A percentile compares a stretch with the other conserved stretches of the same genome.
These are phyloP conservation scores for Sicyos baderoa DNA, from an alignment of 306 rosid genomes.

Conservation along the genomic window DNA sequence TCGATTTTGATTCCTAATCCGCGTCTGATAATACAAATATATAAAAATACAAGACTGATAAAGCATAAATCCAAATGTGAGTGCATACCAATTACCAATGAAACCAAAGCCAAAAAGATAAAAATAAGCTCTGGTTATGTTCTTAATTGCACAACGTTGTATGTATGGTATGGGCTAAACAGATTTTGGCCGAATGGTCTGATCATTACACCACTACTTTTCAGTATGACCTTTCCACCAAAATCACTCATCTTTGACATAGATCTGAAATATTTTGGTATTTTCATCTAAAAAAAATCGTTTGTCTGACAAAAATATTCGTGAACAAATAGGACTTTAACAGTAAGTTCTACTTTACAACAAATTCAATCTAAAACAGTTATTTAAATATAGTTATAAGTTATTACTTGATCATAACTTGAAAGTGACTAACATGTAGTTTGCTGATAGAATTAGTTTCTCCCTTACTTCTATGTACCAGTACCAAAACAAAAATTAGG, in stretches of 20 bases:
- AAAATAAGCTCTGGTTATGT: not conserved
- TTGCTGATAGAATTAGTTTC: slow-evolving; percentile 3
- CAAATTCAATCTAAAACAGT: not conserved
- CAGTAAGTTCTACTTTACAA: not conserved
- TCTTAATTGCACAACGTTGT: not conserved
- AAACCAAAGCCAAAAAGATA: not conserved
- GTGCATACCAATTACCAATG: not conserved
- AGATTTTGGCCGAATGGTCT: not conserved
- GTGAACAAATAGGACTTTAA: not conserved
- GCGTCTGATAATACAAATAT: not conserved
- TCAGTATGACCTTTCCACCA: not conserved
- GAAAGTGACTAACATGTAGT: not conserved
- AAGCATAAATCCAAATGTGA: slow-evolving; percentile 3
- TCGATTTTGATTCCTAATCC: not conserved
- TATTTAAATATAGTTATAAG: not conserved
- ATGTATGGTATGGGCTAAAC: not conserved
- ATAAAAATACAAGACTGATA: not conserved
- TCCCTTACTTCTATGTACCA: not conserved
- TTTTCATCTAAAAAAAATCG: too few species aligned
- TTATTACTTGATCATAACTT: not conserved
- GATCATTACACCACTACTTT: not conserved
- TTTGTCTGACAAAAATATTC: not conserved
- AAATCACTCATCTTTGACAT: slow-evolving; percentile 3
- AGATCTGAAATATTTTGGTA: too few species aligned
- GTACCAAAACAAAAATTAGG: not conserved